These are phyloP conservation scores for Maudiozyma humilis DNA, from an alignment of 1,139 yeast species.

Conservation along the genomic window DNA sequence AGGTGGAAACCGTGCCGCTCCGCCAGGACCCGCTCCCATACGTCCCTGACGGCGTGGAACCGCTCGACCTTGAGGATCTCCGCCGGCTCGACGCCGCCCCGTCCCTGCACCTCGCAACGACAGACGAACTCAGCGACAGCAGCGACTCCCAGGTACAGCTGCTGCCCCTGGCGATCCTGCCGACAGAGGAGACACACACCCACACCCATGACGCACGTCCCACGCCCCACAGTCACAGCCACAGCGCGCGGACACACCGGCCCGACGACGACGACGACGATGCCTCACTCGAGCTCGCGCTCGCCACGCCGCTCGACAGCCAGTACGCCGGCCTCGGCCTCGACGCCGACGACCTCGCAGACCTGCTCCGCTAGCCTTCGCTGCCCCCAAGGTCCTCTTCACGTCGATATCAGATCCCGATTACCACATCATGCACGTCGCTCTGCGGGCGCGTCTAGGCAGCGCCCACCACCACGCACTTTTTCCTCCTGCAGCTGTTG, in stretches of 20 bases:
- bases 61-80: slow-evolving; percentile 18
- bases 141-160: slow-evolving; percentile 10
- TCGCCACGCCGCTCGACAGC: not conserved
- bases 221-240: not conserved
- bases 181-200: slow-evolving; percentile 3
- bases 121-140: not conserved
- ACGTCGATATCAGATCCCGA: no score
- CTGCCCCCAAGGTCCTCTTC: no score
- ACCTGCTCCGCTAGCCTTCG: slow-evolving; percentile 6
- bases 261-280: not conserved
- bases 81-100: slow-evolving; percentile 17
- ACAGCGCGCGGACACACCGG: not conserved
- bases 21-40: slow-evolving; percentile 17
- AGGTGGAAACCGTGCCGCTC: slow-evolving; percentile 23
- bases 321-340: slow-evolving; percentile 15
- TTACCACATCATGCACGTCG: no score
- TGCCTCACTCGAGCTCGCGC: not conserved
- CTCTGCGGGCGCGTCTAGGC: no score
- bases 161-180: slow-evolving; percentile 5
- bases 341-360: slow-evolving; percentile 13
- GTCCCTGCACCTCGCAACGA: not conserved
- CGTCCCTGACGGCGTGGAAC: slow-evolving; percentile 24
- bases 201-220: not conserved
- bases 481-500: not conserved
- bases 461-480: no score